A percentile compares a stretch with the other conserved stretches of the same genome.
Conservation (phyloP, 2,329 filamentous ascomycete species). For the Apiospora pterosperma region DNA sequence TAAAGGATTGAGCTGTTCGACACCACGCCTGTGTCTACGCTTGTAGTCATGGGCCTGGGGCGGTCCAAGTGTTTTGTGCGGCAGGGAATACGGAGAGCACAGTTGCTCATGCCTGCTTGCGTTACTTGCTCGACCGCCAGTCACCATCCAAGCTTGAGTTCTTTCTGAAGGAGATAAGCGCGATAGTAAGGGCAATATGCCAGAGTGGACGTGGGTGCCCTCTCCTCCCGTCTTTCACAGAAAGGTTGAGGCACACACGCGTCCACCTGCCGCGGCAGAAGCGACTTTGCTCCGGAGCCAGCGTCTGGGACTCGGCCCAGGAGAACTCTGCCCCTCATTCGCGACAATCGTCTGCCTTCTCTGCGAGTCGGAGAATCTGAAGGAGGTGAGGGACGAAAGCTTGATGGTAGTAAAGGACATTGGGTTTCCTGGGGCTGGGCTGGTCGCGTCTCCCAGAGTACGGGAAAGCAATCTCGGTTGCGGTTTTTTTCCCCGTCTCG, state of each 20-base stretch:
- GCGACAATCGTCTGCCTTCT: conserved; percentile 23
- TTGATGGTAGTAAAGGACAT: conserved; percentile 20
- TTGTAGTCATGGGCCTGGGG: background rate
- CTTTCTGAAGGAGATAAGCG: conserved; percentile 53
- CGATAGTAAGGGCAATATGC: conserved; percentile 50
- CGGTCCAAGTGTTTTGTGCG: background rate
- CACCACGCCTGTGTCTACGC: background rate
- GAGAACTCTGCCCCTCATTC: conserved; percentile 32
- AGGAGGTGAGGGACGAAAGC: conserved; percentile 24
- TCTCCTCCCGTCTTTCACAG: conserved; percentile 7
- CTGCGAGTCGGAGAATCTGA: conserved; percentile 16
- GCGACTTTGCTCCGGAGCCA: conserved; percentile 56
- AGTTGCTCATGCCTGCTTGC: background rate
- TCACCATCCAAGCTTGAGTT: conserved; percentile 34
- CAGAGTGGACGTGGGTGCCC: conserved; percentile 15
- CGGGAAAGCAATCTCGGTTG: background rate
- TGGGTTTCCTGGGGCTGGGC: conserved; percentile 35
- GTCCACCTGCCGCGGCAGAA: conserved; percentile 29
- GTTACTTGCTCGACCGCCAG: conserved; percentile 12
- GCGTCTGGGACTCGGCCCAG: conserved; percentile 54
- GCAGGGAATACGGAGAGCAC: background rate
- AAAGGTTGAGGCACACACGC: conserved; percentile 1
- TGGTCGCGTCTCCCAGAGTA: conserved; percentile 48
- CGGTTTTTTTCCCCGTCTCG: conserved; percentile 23
- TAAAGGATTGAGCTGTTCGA: conserved; percentile 8